phyloP scores from a whole-genome alignment of 164 flowering plant genomes.

The Malania oleifera region DNA sequence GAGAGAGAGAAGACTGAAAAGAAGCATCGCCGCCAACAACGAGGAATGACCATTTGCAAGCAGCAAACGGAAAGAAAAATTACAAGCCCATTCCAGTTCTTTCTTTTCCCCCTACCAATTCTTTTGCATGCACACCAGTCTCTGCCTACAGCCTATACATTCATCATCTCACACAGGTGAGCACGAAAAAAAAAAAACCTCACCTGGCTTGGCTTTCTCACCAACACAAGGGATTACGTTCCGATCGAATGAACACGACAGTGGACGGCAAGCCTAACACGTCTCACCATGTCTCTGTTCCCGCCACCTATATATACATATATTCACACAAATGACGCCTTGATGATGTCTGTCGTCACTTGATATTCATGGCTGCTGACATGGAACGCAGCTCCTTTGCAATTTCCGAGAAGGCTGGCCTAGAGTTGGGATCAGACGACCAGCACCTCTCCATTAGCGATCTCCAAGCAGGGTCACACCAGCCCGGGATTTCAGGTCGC shows the following conservation, averaged over 20 bases:
- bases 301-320: not conserved
- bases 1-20: too few species aligned
- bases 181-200: not conserved
- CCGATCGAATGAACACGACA: not conserved
- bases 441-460: conserved; percentile 49
- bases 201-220: conserved; percentile 1
- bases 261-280: conserved; percentile 7
- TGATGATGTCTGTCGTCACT: conserved; percentile 7
- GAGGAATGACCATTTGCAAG: too few species aligned
- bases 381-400: conserved; percentile 35
- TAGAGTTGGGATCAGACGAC: conserved; percentile 30
- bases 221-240: not conserved
- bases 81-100: too few species aligned
- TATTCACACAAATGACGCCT: conserved; percentile 1
- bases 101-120: too few species aligned
- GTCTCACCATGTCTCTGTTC: conserved; percentile 4
- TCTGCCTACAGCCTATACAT: not conserved
- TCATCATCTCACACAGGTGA: not conserved
- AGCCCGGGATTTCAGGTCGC: conserved; percentile 36
- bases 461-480: conserved; percentile 47
- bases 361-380: conserved; percentile 33
- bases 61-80: too few species aligned
- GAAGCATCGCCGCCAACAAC: too few species aligned
- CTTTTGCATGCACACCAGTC: too few species aligned
- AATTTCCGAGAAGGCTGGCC: conserved; percentile 44